These are phyloP conservation scores for Rosa persica DNA, from an alignment of 306 rosid genomes.

Conservation along the genomic window DNA sequence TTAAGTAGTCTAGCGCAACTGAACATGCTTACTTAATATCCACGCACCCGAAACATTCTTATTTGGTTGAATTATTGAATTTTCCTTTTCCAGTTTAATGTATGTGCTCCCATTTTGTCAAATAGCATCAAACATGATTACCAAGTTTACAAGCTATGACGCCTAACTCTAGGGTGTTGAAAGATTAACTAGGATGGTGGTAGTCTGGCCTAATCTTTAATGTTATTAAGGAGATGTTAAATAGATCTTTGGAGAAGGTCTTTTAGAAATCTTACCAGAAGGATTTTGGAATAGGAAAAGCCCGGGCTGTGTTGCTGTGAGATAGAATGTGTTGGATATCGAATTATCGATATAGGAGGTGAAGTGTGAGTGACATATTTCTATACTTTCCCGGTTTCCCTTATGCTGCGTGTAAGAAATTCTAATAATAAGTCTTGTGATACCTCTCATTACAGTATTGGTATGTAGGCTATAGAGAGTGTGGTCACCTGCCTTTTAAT, in stretches of 20 bases:
- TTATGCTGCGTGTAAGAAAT: not conserved
- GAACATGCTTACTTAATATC: not conserved
- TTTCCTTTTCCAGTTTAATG: not conserved
- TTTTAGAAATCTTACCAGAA: not conserved
- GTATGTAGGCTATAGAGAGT: not conserved
- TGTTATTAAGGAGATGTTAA: not conserved
- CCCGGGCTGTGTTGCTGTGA: not conserved
- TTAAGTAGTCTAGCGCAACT: not conserved
- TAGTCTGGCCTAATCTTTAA: not conserved
- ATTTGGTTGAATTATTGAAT: not conserved
- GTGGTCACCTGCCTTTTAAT: not conserved
- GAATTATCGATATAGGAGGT: not conserved
- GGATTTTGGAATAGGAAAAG: not conserved
- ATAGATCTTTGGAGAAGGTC: not conserved
- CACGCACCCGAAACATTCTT: not conserved
- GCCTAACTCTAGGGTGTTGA: not conserved
- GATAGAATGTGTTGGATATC: not conserved
- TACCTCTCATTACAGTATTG: not conserved
- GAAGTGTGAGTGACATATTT: slow-evolving; percentile 1
- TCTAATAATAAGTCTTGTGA: not conserved
- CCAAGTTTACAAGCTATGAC: not conserved
- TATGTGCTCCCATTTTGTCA: not conserved
- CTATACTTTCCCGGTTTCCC: not conserved
- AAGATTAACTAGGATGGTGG: not conserved
- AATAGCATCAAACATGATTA: not conserved